These are phyloP conservation scores for Colletotrichum destructivum DNA, from an alignment of 2,329 filamentous ascomycete species.

Conservation along the genomic window DNA sequence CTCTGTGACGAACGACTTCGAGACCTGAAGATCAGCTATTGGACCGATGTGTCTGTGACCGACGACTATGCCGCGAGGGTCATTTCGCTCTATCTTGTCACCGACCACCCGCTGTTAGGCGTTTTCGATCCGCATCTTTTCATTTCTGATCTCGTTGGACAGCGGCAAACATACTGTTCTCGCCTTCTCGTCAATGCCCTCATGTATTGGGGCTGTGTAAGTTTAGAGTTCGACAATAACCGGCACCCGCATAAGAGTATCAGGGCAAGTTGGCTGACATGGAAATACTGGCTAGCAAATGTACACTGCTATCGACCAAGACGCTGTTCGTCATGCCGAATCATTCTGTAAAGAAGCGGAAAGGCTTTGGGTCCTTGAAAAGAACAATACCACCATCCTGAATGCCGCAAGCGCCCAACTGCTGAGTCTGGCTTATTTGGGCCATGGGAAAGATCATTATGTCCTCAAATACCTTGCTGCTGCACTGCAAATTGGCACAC, in stretches of 20 bases:
- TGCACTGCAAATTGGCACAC: constrained; percentile 50
- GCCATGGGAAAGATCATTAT: constrained; percentile 53
- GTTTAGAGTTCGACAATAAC: constrained; percentile 34
- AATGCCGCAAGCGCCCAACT: constrained; percentile 52
- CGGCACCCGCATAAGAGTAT: no score
- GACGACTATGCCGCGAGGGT: constrained; percentile 50
- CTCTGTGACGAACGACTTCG: constrained; percentile 50
- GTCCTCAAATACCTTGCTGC: constrained; percentile 50
- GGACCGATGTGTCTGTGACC: constrained; percentile 53
- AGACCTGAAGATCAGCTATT: constrained; percentile 49
- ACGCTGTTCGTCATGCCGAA: not conserved
- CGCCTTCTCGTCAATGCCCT: constrained; percentile 54
- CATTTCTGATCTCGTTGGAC: constrained; percentile 50
- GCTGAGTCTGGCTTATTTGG: constrained; percentile 53
- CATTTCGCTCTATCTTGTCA: constrained; percentile 56
- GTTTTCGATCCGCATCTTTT: constrained; percentile 54
- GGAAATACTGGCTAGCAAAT: constrained; percentile 49
- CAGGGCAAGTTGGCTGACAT: not conserved
- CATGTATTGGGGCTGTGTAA: constrained; percentile 54
- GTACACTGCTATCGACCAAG: constrained; percentile 48
- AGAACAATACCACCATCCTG: constrained; percentile 38
- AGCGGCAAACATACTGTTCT: constrained; percentile 49
- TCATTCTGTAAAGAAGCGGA: constrained; percentile 47
- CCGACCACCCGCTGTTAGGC: constrained; percentile 56
- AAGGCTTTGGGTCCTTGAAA: constrained; percentile 45